Base-by-base conservation (phyloP, 2,329 filamentous ascomycete species). In the Leptographium radiaticola region DNA sequence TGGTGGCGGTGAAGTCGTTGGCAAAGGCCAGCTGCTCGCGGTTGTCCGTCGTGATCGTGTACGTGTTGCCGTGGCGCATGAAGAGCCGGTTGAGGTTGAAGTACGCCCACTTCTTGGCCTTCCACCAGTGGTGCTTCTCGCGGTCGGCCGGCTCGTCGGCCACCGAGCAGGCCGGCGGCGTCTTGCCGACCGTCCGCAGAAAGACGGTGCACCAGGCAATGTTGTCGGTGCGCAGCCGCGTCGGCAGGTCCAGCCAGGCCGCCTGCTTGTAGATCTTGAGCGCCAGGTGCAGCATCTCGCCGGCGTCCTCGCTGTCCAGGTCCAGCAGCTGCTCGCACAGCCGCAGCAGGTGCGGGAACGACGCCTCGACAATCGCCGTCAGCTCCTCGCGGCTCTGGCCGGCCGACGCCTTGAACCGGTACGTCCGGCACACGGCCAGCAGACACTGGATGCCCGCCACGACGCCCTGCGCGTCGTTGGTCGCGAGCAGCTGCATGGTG, bases 91-190 rank as follows among this genome's bases (percentile, higher is more conserved):
- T 98, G 62, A 98, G 72, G 69, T 97, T 97, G 64, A 93, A 95
- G 70, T 96, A 98, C 15, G 91, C 87, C 93, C 93, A 97, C 71
- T 98, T 98, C 83, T 97, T 97, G 59, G 90, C 87, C 75, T 97
- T 98, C 91, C 91, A 98, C 91, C 93, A 98, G 68, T 96, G 89
- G 66, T 95, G 90, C 63, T 85, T 80, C 70, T 97, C 93, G 55
- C 93, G 82, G 65, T 97, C 91, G 55, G 88, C 83, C 52, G 85
- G 72, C 56, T 83, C 88, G 56, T 94, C 89, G 55, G 75, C 69
- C 78, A 97, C 83, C 39, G 90, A 85, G 61, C 77, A 82, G 54
- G 86, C 77, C 6, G 93, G 93, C 39, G 87, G 83, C 25, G 84
- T 74, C 70, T 97, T 97, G 61, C 85, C 84, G 39, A 97, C 87